Evolutionary conservation across 139 green algal genomes (phyloP), one percentile per base, ranked within the genome.

Genomic region (Chlamydomonas sp.): DNA sequence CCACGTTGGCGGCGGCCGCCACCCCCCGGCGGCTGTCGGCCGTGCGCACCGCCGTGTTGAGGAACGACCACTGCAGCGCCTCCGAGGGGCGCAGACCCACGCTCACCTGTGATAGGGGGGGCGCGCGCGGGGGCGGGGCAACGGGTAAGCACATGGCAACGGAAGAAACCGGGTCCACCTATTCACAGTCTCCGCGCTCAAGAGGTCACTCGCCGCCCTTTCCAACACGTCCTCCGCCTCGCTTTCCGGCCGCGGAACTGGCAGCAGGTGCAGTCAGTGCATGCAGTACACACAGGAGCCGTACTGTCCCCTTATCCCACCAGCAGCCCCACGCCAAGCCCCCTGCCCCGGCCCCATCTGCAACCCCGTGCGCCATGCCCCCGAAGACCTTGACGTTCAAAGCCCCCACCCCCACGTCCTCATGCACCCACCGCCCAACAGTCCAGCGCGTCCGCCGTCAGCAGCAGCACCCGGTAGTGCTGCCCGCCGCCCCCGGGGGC

Each of bases 31-130:
- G n/a, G 72, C 62, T 59, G 63, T 82, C 83, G 63, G 78, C 67
- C 4, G n/a, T 10, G 62, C 83, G 83, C n/a, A 88, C 86, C 5
- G 83, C 71, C 10, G 58, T 6, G 83, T 89, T 91, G 60, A 88
- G 78, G 60, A 91, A 93, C 63, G 87, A 91, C 90, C 90, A 93
- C 87, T 91, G 84, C 67, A 91, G 87, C 60, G 88, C 79, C 90
- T 93, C 83, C 1, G 64, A 73, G 17, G 90, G 87, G 3, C 90
- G 90, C 68, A 91, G 74, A 18, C 90, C 90, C 64, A 89, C 59
- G 57, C 73, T 91, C 10, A 93, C 62, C 90, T 93, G 87, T 20
- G 62, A 8, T 2, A 3, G 7, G 62, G 31, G 31, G 57, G 76
- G 57, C 49, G 15, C 49, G 66, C 10, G 62, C 7, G 72, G 49